phyloP scores from a whole-genome alignment of 306 rosid species.

The Begonia peltatifolia region DNA sequence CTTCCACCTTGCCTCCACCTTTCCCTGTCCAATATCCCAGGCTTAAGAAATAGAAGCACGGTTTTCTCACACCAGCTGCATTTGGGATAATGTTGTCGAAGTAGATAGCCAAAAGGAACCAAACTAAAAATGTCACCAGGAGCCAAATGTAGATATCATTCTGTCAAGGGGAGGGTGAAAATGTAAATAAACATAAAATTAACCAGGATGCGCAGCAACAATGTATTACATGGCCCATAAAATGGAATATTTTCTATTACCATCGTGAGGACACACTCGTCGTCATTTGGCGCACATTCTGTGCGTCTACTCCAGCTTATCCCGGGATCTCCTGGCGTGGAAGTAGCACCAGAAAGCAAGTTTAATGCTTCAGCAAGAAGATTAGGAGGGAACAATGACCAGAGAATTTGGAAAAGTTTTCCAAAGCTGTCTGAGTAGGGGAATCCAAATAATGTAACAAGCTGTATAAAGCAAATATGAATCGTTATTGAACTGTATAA shows the following conservation, averaged over 20 bases:
- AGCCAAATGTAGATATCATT: slow-evolving; percentile 58
- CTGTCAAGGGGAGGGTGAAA: slow-evolving; percentile 34
- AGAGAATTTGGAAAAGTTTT: slow-evolving; percentile 14
- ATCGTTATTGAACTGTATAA: slow-evolving; percentile 5
- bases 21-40: slow-evolving; percentile 69
- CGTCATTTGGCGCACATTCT: slow-evolving; percentile 25
- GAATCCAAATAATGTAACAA: slow-evolving; percentile 35
- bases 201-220: no score
- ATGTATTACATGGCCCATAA: no score
- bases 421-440: slow-evolving; percentile 22
- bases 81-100: slow-evolving; percentile 76
- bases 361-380: slow-evolving; percentile 55
- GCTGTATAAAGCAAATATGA: slow-evolving; percentile 29
- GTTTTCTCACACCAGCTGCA: slow-evolving; percentile 76
- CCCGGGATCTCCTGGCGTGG: slow-evolving; percentile 39
- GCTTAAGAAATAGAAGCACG: slow-evolving; percentile 49
- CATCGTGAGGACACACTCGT: slow-evolving; percentile 48
- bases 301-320: slow-evolving; percentile 65
- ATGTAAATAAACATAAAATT: background rate
- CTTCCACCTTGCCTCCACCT: slow-evolving; percentile 63
- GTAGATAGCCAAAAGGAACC: slow-evolving; percentile 80
- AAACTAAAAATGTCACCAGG: slow-evolving; percentile 49
- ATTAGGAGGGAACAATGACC: slow-evolving; percentile 86
- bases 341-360: slow-evolving; percentile 43
- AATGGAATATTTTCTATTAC: slow-evolving; percentile 21